phyloP scores from a whole-genome alignment of 371 early-diverging fungal species.

The Syncephalastrum sp. region DNA sequence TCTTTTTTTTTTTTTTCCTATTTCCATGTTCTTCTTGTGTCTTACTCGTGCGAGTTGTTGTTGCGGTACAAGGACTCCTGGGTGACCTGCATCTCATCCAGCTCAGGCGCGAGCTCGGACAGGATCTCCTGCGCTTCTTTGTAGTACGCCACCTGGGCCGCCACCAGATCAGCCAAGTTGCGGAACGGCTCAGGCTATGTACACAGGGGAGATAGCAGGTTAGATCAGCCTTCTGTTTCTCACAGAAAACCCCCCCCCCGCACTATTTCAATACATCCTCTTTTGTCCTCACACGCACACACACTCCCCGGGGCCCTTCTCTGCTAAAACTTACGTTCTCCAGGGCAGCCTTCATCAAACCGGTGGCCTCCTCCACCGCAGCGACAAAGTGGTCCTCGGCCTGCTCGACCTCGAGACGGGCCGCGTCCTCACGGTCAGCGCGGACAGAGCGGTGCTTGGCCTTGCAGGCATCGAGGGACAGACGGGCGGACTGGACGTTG shows the following conservation, averaged over 20 bases:
- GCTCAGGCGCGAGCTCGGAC: conserved; percentile 81
- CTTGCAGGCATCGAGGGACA: conserved; percentile 85
- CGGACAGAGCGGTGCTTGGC: conserved; percentile 67
- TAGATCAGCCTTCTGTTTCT: too few species aligned
- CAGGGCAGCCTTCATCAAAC: conserved; percentile 87
- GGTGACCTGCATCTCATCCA: conserved; percentile 89
- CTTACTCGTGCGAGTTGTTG: conserved; percentile 46
- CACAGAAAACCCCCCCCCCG: too few species aligned
- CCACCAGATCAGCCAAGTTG: conserved; percentile 80
- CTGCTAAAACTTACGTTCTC: conserved; percentile 58
- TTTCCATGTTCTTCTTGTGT: background rate
- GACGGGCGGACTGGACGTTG: conserved; percentile 73
- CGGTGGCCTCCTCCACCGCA: conserved; percentile 89
- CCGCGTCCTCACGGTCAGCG: conserved; percentile 67
- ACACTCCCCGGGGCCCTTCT: too few species aligned
- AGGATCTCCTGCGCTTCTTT: conserved; percentile 79
- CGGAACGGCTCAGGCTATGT: conserved; percentile 79
- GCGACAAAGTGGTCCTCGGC: conserved; percentile 93
- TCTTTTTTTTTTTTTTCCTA: background rate
- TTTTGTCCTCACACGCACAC: too few species aligned
- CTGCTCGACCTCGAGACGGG: conserved; percentile 78
- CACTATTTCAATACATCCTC: too few species aligned
- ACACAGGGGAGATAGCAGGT: background rate
- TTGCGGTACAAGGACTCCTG: conserved; percentile 81
- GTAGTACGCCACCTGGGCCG: conserved; percentile 85